These are phyloP conservation scores for Solanum bulbocastanum DNA, from an alignment of 257 asterid species.

Conservation along the genomic window DNA sequence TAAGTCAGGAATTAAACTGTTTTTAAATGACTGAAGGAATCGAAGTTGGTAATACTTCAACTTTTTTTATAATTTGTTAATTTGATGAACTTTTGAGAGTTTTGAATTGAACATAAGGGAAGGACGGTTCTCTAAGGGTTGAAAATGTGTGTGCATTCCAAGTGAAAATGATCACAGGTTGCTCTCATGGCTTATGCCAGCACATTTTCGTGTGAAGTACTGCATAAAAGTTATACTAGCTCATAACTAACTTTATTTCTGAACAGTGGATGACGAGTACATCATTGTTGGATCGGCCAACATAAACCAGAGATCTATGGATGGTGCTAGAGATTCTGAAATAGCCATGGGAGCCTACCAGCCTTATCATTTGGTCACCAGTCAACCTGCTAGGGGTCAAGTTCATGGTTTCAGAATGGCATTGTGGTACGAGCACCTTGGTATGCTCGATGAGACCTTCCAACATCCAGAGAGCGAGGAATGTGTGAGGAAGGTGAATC, in stretches of 20 bases:
- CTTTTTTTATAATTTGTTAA: not conserved
- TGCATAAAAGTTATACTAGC: not conserved
- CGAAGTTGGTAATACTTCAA: not conserved
- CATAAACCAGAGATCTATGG: constrained; percentile 97
- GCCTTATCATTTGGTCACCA: constrained; percentile 52
- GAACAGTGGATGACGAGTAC: constrained; percentile 84
- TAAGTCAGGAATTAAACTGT: not conserved
- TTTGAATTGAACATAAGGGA: not conserved
- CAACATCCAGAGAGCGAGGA: constrained; percentile 43
- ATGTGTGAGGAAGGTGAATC: constrained; percentile 48
- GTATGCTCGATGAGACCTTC: constrained; percentile 72
- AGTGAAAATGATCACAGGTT: not conserved
- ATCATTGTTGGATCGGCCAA: constrained; percentile 86
- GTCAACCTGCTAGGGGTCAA: constrained; percentile 64
- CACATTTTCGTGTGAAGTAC: not conserved
- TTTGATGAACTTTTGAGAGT: not conserved
- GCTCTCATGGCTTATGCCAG: not conserved
- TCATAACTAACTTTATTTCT: not conserved
- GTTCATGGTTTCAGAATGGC: constrained; percentile 86
- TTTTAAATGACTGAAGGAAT: not conserved
- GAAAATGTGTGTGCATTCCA: not conserved
- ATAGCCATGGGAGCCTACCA: constrained; percentile 88
- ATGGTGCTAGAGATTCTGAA: constrained; percentile 84
- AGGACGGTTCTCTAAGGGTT: not conserved
- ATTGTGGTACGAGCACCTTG: constrained; percentile 88